Evolutionary conservation across 352 stramenopile genomes (phyloP), one percentile per base, ranked within the genome.

Genomic region (Pythium insidiosum): DNA sequence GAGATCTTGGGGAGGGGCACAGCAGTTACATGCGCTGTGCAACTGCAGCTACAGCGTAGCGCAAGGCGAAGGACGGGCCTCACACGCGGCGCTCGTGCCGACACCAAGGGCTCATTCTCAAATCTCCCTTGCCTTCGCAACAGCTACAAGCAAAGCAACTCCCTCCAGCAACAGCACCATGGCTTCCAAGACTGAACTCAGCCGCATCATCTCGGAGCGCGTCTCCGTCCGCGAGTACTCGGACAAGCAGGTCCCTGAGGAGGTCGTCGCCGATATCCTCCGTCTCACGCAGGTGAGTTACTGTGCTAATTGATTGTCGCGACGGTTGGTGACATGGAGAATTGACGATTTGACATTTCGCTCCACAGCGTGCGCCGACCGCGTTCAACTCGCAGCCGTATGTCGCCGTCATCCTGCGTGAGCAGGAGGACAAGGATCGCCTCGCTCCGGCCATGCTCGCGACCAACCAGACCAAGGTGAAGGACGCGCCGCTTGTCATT

Each of bases 311-410:
- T 28, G 22, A 29, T 9, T n/a, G 6, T 38, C 12, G 16, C 33
- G 6, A 19, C 6, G 33, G 5, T 38, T 9, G 9, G n/a, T 48
- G 21, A 21, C n/a, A 39, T 45, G 25, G n/a, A 23, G 21, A 18
- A 48, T 19, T 44, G 26, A 39, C 36, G 19, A 39, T n/a, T n/a
- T n/a, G n/a, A n/a, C n/a, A n/a, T n/a, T n/a, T n/a, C n/a, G n/a
- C n/a, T n/a, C n/a, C n/a, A 41, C 26, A 88, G 76, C 63, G 73
- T 38, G 75, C 77, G 4, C 82, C 82, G 1, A 85, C 61, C 15
- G 69, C 73, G 5, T 90, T 92, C 51, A 94, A 94, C 48, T 73
- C 63, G 34, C 72, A 88, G 52, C 77, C 79, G 29, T 94, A 88
- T 43, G 74, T 75, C 0, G 85, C 73, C 16, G 65, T 94, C 16